Evolutionary conservation across 164 flowering plant genomes (phyloP).

Genomic region (Aristolochia fimbriata): DNA sequence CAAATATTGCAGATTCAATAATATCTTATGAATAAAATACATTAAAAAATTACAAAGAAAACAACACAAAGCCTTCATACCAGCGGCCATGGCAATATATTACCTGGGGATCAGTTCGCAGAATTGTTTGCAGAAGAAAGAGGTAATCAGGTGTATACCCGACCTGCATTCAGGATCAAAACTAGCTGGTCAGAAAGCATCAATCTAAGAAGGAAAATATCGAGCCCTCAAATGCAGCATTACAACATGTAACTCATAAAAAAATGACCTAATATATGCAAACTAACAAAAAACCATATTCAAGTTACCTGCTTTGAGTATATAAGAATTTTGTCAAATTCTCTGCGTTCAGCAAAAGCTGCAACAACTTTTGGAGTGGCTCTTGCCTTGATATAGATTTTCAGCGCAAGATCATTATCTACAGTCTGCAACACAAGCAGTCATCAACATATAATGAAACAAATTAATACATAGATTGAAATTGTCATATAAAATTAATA

Average conservation of each 20-base stretch:
- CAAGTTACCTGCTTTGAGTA: slow-evolving; percentile 89
- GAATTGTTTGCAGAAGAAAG: slow-evolving; percentile 94
- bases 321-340: slow-evolving; percentile 92
- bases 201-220: background rate
- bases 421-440: slow-evolving; percentile 59
- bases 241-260: too few relatives aligned
- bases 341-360: slow-evolving; percentile 98
- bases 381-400: slow-evolving; percentile 95
- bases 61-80: too few relatives aligned
- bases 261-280: too few relatives aligned
- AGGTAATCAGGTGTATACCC: slow-evolving; percentile 96
- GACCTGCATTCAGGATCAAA: slow-evolving; percentile 46
- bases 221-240: too few relatives aligned
- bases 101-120: slow-evolving; percentile 98
- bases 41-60: too few relatives aligned
- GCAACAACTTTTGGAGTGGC: slow-evolving; percentile 99
- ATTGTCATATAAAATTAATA: background rate
- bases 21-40: too few relatives aligned
- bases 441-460: slow-evolving; percentile 1
- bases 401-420: slow-evolving; percentile 96
- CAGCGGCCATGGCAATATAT: background rate
- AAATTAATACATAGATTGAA: background rate
- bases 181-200: background rate
- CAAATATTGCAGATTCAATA: too few relatives aligned
- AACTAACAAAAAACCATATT: background rate